phyloP scores from a whole-genome alignment of 2,329 filamentous ascomycete genomes.

The Microdochium paspali region DNA sequence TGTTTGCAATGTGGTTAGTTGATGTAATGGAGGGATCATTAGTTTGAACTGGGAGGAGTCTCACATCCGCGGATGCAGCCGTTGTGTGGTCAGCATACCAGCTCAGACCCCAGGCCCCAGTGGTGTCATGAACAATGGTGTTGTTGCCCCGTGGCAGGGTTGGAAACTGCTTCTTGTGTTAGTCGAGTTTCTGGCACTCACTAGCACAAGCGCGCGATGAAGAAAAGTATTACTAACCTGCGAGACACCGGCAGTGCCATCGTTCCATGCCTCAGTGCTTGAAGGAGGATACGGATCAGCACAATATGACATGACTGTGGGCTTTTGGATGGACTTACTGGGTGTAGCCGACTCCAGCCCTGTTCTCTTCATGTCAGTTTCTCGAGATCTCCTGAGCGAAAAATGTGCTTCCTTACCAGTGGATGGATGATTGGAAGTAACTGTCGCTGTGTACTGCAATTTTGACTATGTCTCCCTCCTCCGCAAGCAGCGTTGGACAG shows the following conservation, averaged over 20 bases:
- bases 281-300: neutral
- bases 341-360: neutral
- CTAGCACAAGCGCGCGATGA: neutral
- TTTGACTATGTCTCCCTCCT: conserved; percentile 9
- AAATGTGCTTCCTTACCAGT: too few species aligned
- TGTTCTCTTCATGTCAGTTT: neutral
- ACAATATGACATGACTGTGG: neutral
- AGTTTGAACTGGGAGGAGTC: neutral
- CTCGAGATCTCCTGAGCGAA: too few species aligned
- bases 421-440: conserved; percentile 8
- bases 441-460: conserved; percentile 6
- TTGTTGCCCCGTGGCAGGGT: conserved; percentile 6
- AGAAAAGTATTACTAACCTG: conserved; percentile 3
- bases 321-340: neutral
- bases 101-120: conserved; percentile 7
- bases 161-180: conserved; percentile 4
- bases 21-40: neutral
- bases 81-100: conserved; percentile 9
- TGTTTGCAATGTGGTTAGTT: neutral
- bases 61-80: conserved; percentile 5
- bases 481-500: conserved; percentile 6
- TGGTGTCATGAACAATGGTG: conserved; percentile 6
- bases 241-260: conserved; percentile 6
- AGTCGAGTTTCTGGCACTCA: neutral
- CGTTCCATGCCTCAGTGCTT: conserved; percentile 7